Percentiles rank a stretch among this genome's conserved stretches.
These are phyloP conservation scores for Graphiopsis chlorocephala DNA, from an alignment of 2,329 filamentous ascomycete genomes.

Conservation along the genomic window DNA sequence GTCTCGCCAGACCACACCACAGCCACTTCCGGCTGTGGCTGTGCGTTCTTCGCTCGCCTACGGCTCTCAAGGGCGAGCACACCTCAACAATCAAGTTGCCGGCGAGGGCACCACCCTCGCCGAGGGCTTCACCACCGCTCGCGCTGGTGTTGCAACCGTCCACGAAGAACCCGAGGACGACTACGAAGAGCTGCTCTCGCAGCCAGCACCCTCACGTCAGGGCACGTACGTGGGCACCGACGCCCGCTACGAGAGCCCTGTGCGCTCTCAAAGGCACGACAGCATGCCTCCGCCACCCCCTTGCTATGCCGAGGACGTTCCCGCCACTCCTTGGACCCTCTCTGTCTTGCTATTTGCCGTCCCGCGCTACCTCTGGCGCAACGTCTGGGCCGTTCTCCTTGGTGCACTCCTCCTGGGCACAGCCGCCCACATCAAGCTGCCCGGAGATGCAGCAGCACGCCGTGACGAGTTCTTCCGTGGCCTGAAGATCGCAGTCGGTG, in stretches of 20 bases:
- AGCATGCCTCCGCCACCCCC: conserved; percentile 9
- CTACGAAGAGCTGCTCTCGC: conserved; percentile 4
- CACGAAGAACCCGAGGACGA: background rate
- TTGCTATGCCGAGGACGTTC: background rate
- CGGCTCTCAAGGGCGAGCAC: conserved; percentile 15
- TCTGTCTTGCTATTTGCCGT: conserved; percentile 12
- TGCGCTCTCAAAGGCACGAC: background rate
- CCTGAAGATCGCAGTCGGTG: background rate
- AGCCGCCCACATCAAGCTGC: background rate
- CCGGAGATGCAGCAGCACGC: background rate
- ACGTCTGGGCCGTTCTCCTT: conserved; percentile 12
- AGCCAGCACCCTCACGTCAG: conserved; percentile 1
- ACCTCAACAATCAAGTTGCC: conserved; percentile 6
- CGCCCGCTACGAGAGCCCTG: conserved; percentile 12
- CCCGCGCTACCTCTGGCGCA: conserved; percentile 15
- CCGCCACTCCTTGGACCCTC: background rate
- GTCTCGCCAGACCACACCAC: conserved; percentile 11
- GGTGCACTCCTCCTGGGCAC: conserved; percentile 2
- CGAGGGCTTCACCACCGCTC: conserved; percentile 8
- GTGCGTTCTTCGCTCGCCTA: conserved; percentile 3
- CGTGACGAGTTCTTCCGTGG: conserved; percentile 12
- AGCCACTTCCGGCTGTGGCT: conserved; percentile 13
- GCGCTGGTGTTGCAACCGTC: background rate
- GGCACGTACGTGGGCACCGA: conserved; percentile 8
- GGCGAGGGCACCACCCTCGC: conserved; percentile 1